These are phyloP conservation scores for Hypoxylon rickii DNA, from an alignment of 495 filamentous ascomycete genomes.

Conservation along the genomic window DNA sequence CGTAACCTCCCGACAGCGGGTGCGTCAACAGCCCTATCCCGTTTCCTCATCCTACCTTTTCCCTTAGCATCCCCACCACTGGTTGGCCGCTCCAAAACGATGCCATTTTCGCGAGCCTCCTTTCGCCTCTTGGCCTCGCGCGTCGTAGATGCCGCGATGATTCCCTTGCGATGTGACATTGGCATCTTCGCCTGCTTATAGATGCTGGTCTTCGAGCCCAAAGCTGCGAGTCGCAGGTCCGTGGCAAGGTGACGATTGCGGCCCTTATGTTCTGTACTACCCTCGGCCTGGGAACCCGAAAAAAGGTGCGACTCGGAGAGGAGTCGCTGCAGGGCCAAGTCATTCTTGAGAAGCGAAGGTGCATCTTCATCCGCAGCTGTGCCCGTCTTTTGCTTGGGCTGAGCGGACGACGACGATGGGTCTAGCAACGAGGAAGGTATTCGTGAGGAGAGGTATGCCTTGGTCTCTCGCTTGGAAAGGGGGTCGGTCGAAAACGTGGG, in stretches of 20 bases:
- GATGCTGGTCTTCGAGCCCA: slow-evolving; percentile 78
- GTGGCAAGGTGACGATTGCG: slow-evolving; percentile 69
- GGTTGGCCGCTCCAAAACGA: slow-evolving; percentile 76
- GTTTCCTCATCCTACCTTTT: slow-evolving; percentile 46
- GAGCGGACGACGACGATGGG: slow-evolving; percentile 23
- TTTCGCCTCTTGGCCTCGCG: slow-evolving; percentile 72
- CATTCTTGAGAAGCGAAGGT: slow-evolving; percentile 75
- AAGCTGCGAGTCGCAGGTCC: slow-evolving; percentile 77
- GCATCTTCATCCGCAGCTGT: slow-evolving; percentile 51
- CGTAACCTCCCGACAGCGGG: slow-evolving; percentile 80
- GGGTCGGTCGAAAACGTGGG: slow-evolving; percentile 41
- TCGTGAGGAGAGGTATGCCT: slow-evolving; percentile 71
- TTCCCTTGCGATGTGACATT: slow-evolving; percentile 77
- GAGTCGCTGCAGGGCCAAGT: slow-evolving; percentile 86
- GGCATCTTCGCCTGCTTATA: slow-evolving; percentile 83
- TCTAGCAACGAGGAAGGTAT: slow-evolving; percentile 41
- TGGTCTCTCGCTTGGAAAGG: slow-evolving; percentile 69
- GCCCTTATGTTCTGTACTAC: slow-evolving; percentile 55
- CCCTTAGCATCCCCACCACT: slow-evolving; percentile 32
- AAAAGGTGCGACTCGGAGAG: slow-evolving; percentile 93
- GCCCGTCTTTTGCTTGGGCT: slow-evolving; percentile 39
- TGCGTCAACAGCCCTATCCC: slow-evolving; percentile 70
- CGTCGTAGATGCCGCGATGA: slow-evolving; percentile 62
- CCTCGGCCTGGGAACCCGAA: slow-evolving; percentile 61
- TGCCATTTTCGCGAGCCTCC: slow-evolving; percentile 87